phyloP scores from a whole-genome alignment of 306 rosid species.

The Rosa rugosa region DNA sequence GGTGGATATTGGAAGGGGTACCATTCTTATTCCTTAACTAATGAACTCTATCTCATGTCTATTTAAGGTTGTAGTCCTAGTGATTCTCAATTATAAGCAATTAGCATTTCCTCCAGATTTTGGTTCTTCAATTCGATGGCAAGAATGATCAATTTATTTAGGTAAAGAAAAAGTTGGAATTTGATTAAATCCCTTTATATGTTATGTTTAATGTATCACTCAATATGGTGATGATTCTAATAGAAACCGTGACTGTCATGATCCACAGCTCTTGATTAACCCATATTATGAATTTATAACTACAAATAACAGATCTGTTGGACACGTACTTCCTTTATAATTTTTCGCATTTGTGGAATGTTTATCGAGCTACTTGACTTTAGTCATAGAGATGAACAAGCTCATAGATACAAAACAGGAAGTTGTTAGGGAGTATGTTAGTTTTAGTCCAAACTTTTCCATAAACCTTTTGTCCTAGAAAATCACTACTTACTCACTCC shows the following conservation, averaged over 20 bases:
- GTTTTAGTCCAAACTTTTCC: too few species aligned
- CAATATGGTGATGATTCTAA: not conserved
- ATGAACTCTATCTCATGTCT: constrained; percentile 7
- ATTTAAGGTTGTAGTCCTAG: not conserved
- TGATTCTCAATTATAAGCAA: not conserved
- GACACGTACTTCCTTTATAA: not conserved
- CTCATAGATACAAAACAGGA: not conserved
- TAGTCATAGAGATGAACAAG: not conserved
- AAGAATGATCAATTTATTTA: not conserved
- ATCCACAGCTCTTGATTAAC: not conserved
- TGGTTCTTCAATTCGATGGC: not conserved
- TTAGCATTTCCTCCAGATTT: not conserved
- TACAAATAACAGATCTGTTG: not conserved
- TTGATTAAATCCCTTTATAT: too few species aligned
- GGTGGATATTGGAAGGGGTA: constrained; percentile 94
- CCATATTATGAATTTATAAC: not conserved
- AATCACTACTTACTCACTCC: too few species aligned
- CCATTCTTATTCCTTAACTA: not conserved
- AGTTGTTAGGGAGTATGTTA: not conserved
- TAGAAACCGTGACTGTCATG: not conserved
- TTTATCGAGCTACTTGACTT: too few species aligned
- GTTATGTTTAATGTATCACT: not conserved
- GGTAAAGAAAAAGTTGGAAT: not conserved
- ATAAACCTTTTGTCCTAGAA: not conserved
- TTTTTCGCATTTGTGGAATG: not conserved